These are phyloP conservation scores for Fusarium tricinctum DNA, from an alignment of 2,329 filamentous ascomycete species.

Conservation along the genomic window DNA sequence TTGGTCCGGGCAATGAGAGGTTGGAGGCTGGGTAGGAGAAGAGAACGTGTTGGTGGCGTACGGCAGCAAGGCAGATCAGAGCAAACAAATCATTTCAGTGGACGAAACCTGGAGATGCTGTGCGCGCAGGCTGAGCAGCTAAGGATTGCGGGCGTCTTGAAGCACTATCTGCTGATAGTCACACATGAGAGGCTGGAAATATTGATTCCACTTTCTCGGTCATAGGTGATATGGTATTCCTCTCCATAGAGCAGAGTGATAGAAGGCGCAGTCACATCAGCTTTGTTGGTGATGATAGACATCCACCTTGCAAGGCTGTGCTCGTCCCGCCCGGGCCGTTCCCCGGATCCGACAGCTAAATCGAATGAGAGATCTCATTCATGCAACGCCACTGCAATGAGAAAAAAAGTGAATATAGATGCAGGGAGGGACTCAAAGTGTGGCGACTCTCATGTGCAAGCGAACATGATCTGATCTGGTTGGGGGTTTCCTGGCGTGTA, in stretches of 20 bases:
- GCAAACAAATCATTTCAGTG: constrained; percentile 27
- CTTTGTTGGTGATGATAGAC: constrained; percentile 13
- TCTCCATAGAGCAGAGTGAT: neutral
- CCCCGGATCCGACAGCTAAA: constrained; percentile 35
- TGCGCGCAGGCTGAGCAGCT: constrained; percentile 15
- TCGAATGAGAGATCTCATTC: constrained; percentile 6
- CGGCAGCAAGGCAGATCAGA: constrained; percentile 24
- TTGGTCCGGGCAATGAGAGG: constrained; percentile 4
- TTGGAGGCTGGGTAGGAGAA: neutral
- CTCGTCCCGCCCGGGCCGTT: constrained; percentile 38
- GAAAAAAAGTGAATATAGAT: neutral
- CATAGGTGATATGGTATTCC: neutral
- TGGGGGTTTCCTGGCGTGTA: neutral
- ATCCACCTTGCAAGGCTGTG: constrained; percentile 21
- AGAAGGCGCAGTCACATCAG: neutral
- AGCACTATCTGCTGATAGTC: neutral
- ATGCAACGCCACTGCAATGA: neutral
- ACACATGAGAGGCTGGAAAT: neutral
- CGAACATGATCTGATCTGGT: constrained; percentile 31
- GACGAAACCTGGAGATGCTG: neutral
- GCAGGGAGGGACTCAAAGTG: constrained; percentile 23
- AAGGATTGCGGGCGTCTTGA: constrained; percentile 18
- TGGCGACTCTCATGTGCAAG: constrained; percentile 13
- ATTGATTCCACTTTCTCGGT: neutral
- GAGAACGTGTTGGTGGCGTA: constrained; percentile 37